Evolutionary conservation across 2,329 filamentous ascomycete genomes (phyloP), one percentile per base, ranked within the genome.

Genomic region (Aspergillus quadricinctus): DNA sequence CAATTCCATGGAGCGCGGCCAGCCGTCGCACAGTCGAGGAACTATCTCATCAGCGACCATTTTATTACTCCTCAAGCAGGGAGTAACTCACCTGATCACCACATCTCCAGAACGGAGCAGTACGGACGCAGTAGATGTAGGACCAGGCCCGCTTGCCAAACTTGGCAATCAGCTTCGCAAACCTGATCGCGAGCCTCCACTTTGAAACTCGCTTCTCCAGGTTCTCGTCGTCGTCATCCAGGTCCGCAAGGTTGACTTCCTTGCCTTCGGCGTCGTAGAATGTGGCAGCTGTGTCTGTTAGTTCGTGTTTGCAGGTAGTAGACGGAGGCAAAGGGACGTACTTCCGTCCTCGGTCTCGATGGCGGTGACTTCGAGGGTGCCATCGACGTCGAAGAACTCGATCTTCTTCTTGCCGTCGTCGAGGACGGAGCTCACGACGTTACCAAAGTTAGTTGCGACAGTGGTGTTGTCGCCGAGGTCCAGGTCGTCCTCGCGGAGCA

Each of bases 121-220:
- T 53, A 8, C 25, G 41, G 11, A 48, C 40, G 28, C 51, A 53
- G 37, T 29, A 46, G 41, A 53, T 53, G 27, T 46, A 53, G 1
- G 41, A 7, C 51, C 51, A 53, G 14, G 27, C 51, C 41, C 21
- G 43, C 51, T 48, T 48, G 27, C 51, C 51, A 25, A 19, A 53
- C 41, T 48, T 53, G 51, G 51, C 51, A 17, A 53, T 25, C 51
- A 53, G 21, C 40, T 48, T 48, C 9, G 51, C 51, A 17, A 53
- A 53, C 37, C 19, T 37, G 35, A 25, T 28, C 2, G 51, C 51
- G 17, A 53, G 19, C 19, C 4, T 31, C 51, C 46, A 48, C 23
- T 17, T 48, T 4, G 46, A 27, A 14, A 27, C 46, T 11, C 46
- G 46, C 46, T 48, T 48, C 28, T 14, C 8, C 5, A 48, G 46